Conservation (phyloP, 2,329 filamentous ascomycete genomes). For the Verticillium longisporum region DNA sequence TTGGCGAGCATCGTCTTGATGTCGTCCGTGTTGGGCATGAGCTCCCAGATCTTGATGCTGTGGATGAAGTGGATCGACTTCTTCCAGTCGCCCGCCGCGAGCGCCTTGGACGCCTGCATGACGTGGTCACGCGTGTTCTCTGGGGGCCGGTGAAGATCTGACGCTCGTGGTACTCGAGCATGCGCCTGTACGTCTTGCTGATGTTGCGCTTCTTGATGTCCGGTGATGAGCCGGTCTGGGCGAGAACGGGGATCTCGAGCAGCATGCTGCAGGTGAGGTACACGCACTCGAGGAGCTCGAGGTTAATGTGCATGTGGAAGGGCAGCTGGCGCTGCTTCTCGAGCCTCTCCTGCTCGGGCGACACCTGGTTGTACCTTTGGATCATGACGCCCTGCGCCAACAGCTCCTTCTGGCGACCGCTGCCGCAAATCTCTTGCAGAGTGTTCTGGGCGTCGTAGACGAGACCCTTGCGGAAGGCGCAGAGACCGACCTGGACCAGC, state of each 20-base stretch:
- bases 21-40: constrained; percentile 86
- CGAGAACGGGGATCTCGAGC: constrained; percentile 92
- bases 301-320: constrained; percentile 99
- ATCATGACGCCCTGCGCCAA: constrained; percentile 98
- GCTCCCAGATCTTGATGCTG: constrained; percentile 99
- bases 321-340: constrained; percentile 96
- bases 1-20: constrained; percentile 97
- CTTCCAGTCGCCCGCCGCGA: constrained; percentile 98
- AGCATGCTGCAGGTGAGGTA: constrained; percentile 99
- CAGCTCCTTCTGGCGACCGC: constrained; percentile 94
- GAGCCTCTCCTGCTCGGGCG: constrained; percentile 93
- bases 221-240: constrained; percentile 91
- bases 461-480: constrained; percentile 93
- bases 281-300: constrained; percentile 95
- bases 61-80: constrained; percentile 90
- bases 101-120: constrained; percentile 96
- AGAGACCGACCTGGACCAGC: constrained; percentile 94
- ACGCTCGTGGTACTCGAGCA: constrained; percentile 98
- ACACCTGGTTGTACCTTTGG: constrained; percentile 92
- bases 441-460: constrained; percentile 98
- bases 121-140: constrained; percentile 99
- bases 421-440: constrained; percentile 95
- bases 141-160: constrained; percentile 96
- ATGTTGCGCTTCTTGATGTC: constrained; percentile 97
- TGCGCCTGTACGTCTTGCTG: constrained; percentile 98